Evolutionary conservation across 768 basidiomycete genomes (phyloP).

Genomic region (Leucocoprinus leucothites): DNA sequence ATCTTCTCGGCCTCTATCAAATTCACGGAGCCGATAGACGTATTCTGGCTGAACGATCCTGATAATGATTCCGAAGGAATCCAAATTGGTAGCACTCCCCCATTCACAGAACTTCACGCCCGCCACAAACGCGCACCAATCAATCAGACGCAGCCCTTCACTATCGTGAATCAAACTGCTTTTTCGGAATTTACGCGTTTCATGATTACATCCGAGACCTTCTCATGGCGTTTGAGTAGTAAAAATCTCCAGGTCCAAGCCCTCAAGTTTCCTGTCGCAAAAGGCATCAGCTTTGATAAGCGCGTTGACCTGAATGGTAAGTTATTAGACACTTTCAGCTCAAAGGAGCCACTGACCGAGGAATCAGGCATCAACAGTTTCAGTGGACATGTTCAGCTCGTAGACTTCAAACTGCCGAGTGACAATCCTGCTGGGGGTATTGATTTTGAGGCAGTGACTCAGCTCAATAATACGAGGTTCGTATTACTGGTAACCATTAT

Average conservation of each 20-base stretch:
- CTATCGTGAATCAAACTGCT: constrained; percentile 49
- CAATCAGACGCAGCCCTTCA: constrained; percentile 58
- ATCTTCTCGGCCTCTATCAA: constrained; percentile 59
- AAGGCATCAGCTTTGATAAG: constrained; percentile 66
- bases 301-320: constrained; percentile 51
- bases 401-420: constrained; percentile 61
- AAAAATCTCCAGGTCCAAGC: constrained; percentile 61
- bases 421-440: constrained; percentile 69
- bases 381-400: constrained; percentile 47
- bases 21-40: constrained; percentile 55
- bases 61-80: constrained; percentile 35
- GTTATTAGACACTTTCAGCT: constrained; percentile 2
- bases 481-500: not conserved
- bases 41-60: constrained; percentile 51
- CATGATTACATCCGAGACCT: constrained; percentile 64
- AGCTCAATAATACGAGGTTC: constrained; percentile 57
- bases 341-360: not conserved
- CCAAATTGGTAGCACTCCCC: constrained; percentile 49
- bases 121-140: constrained; percentile 55
- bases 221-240: constrained; percentile 64
- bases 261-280: constrained; percentile 62
- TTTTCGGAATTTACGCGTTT: constrained; percentile 60
- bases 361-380: constrained; percentile 58
- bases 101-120: constrained; percentile 43
- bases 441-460: constrained; percentile 55